phyloP scores from a whole-genome alignment of 805 yeast genomes.

The Pichia pseudocactophila region DNA sequence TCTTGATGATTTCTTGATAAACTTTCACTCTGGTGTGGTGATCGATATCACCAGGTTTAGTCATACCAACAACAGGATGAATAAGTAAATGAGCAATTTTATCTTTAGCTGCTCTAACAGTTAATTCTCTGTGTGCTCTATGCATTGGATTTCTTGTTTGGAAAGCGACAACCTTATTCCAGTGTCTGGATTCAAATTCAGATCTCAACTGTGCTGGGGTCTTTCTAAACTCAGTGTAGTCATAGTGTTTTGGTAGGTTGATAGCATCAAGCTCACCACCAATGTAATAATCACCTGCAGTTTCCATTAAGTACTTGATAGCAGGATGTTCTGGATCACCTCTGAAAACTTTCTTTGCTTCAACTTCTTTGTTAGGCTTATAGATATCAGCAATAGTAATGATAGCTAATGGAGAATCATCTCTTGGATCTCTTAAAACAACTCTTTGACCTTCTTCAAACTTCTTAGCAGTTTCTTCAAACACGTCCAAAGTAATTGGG shows the following conservation, averaged over 20 bases:
- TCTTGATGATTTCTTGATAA: conserved; percentile 82
- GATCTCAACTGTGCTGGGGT: conserved; percentile 86
- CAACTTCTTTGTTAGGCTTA: conserved; percentile 68
- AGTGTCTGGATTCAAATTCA: conserved; percentile 71
- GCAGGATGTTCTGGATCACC: conserved; percentile 99
- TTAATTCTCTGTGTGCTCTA: conserved; percentile 93
- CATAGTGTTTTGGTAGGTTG: conserved; percentile 79
- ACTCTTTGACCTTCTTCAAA: conserved; percentile 52
- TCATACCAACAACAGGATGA: conserved; percentile 94
- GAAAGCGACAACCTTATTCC: conserved; percentile 91
- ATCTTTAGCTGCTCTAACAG: conserved; percentile 94
- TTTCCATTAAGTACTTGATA: conserved; percentile 56
- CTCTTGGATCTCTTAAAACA: conserved; percentile 73
- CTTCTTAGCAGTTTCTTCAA: conserved; percentile 37
- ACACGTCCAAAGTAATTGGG: conserved; percentile 83
- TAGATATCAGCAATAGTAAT: conserved; percentile 72
- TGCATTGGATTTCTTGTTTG: conserved; percentile 99
- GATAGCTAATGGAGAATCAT: conserved; percentile 70
- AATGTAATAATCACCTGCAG: conserved; percentile 74
- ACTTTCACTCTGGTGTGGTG: conserved; percentile 97
- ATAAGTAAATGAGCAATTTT: conserved; percentile 80
- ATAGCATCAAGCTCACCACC: conserved; percentile 88
- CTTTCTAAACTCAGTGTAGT: conserved; percentile 77
- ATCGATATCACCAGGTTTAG: conserved; percentile 96
- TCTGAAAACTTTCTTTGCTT: conserved; percentile 82